Base-by-base conservation (phyloP, 2,329 filamentous ascomycete species). In the Colletotrichum acutatum region DNA sequence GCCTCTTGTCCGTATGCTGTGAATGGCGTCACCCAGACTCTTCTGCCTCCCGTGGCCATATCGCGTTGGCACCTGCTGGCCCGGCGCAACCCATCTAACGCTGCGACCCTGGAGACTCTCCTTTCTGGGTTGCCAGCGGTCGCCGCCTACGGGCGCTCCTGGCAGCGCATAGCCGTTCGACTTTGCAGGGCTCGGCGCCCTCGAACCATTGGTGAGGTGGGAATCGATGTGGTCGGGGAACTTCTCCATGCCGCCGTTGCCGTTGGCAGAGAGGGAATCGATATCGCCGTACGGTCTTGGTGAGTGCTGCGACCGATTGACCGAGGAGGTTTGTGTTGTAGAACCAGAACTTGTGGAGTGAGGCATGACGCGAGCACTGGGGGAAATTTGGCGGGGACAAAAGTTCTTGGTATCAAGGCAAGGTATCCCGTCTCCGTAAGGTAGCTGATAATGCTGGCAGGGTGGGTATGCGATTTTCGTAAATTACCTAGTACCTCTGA, bases 21-120 rank as follows among this genome's bases (percentile, higher is more conserved):
- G 91, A 76, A 98, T 90, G n/a, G 96, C 95, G 82, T 98, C 95
- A 78, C 91, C 92, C 77, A 98, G 89, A 83, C 95, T 98, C 87
- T 96, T 97, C 81, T 97, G 94, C 76, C 93, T 87, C 22, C 85
- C 86, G 79, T 95, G 94, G 76, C 90, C 85, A 56, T 68, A 68
- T 24, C 72, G 72, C 54, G 53, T 71, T 37, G 72, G 49, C 37
- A 72, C 32, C 22, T 67, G 58, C 34, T 74, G 76, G n/a, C 66
- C 61, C n/a, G 74, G 61, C 28, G 61, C 37, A 12, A 71, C 77
- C 80, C 81, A 83, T 66, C 75, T 78, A n/a, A 80, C 76, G 22
- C 75, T 72, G 42, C 77, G 76, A 76, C 83, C 85, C 75, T 89
- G 86, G 78, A 87, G 89, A 75, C 83, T 85, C 74, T 89, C 86